phyloP scores from a whole-genome alignment of 495 filamentous ascomycete genomes.

The Hypoxylon lenormandii region DNA sequence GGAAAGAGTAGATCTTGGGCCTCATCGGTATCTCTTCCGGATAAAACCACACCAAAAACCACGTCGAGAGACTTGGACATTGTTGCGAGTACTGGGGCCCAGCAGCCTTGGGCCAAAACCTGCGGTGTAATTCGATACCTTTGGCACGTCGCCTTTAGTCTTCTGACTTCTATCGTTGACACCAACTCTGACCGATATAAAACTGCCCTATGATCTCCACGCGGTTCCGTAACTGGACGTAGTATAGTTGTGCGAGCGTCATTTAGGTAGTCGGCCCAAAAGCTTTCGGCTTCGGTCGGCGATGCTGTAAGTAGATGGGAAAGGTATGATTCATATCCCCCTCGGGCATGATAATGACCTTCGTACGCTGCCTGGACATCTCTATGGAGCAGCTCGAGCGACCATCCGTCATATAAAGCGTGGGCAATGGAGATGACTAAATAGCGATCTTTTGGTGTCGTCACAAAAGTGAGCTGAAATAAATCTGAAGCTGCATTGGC shows the following conservation, averaged over 20 bases:
- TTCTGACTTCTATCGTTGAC: slow-evolving; percentile 53
- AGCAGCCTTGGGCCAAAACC: slow-evolving; percentile 73
- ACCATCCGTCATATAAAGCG: slow-evolving; percentile 83
- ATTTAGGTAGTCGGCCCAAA: slow-evolving; percentile 71
- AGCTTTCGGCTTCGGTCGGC: slow-evolving; percentile 58
- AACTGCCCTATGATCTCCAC: not conserved
- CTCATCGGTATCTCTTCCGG: slow-evolving; percentile 71
- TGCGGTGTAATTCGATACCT: slow-evolving; percentile 70
- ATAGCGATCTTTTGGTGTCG: slow-evolving; percentile 54
- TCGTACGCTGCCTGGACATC: slow-evolving; percentile 72
- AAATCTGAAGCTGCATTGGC: slow-evolving; percentile 47
- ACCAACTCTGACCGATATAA: slow-evolving; percentile 61
- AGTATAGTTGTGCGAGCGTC: slow-evolving; percentile 59
- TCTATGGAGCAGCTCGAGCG: slow-evolving; percentile 72
- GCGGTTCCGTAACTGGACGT: slow-evolving; percentile 19
- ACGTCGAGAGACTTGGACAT: slow-evolving; percentile 70
- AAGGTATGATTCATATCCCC: slow-evolving; percentile 62
- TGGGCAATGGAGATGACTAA: slow-evolving; percentile 79
- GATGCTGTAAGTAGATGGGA: slow-evolving; percentile 56
- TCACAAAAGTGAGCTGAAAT: slow-evolving; percentile 59
- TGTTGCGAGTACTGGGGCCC: slow-evolving; percentile 71
- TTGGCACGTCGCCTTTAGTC: slow-evolving; percentile 67
- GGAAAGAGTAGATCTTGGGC: slow-evolving; percentile 75
- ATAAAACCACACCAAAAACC: slow-evolving; percentile 76
- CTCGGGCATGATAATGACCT: slow-evolving; percentile 54